Conservation (phyloP, 2,329 filamentous ascomycete species). For the Zymoseptoria ardabiliae region DNA sequence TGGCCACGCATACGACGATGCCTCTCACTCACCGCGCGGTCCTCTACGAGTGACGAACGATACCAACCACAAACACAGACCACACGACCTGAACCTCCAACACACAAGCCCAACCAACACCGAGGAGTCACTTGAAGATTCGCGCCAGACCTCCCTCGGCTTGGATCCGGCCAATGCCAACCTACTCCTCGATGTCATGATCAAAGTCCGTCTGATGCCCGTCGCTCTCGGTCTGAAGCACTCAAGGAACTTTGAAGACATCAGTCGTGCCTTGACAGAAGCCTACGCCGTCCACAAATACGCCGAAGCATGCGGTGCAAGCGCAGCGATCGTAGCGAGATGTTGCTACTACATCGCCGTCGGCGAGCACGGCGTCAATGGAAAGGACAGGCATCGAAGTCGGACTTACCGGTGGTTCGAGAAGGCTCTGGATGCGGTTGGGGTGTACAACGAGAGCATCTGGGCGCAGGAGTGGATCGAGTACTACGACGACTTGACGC, state of each 20-base stretch:
- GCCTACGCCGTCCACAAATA: neutral
- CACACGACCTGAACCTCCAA: neutral
- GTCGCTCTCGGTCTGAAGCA: neutral
- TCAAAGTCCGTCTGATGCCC: neutral
- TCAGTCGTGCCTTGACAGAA: neutral
- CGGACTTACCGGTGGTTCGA: neutral
- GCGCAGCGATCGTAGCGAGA: neutral
- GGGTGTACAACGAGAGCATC: neutral
- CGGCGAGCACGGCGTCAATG: neutral
- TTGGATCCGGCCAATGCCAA: neutral
- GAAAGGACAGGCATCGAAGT: neutral
- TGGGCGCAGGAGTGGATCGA: neutral
- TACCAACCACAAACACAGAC: neutral
- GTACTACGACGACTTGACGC: neutral
- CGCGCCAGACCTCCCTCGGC: neutral
- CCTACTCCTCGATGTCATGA: neutral
- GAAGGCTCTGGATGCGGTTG: neutral
- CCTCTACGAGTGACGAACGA: neutral
- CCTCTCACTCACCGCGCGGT: neutral
- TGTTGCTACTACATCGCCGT: conserved; percentile 1
- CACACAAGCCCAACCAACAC: neutral
- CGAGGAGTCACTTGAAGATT: neutral
- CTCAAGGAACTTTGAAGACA: neutral
- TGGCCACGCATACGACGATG: neutral
- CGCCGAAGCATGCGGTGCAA: neutral